Evolutionary conservation across 2,329 filamentous ascomycete species (phyloP), one percentile per base, ranked within the genome.

Genomic region (Penicillium sp.): DNA sequence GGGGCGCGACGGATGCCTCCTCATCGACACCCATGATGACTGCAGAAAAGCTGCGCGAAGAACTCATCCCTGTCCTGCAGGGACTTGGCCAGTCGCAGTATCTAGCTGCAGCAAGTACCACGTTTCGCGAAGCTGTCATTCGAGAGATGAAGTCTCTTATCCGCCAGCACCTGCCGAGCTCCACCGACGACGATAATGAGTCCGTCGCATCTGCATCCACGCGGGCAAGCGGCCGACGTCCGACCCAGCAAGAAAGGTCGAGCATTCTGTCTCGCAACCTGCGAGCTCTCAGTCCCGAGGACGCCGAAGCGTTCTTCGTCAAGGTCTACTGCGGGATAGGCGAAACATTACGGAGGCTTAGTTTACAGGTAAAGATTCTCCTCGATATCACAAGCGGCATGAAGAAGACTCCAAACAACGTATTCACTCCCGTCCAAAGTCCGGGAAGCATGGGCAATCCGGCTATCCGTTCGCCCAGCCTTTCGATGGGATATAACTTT

Each of bases 111-210:
- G 94, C 94, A 21, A 89, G 91, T 16, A 82, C 87, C 45, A 85
- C 86, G 0, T 97, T 94, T 71, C 84, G 93, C 62, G 91, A 96
- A 43, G 82, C 89, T 0, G 85, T 96, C 11, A 77, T 96, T 60
- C 86, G 89, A 51, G 94, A 99, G 72, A 87, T 97, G 68, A 88
- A 93, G 64, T 86, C 83, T 43, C 78, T 97, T 51, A 92, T 99
- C 48, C 84, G 91, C 55, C 84, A 86, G 56, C 89, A 93, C 23
- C 79, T 99, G 35, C 94, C 94, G 0, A 96, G 91, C 67, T 96
- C 93, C 12, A 93, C 85, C 63, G 94, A 99, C 59, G 93, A 97
- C 63, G 94, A 97, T 68, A 90, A 88, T 60, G 90, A 94, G 69
- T 96, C 91, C 0, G 88, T 93, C 77, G 86, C 93, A 73, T 91